Evolutionary conservation across 495 filamentous ascomycete genomes (phyloP).

Genomic region (Pseudoneurospora amorphoporcata): DNA sequence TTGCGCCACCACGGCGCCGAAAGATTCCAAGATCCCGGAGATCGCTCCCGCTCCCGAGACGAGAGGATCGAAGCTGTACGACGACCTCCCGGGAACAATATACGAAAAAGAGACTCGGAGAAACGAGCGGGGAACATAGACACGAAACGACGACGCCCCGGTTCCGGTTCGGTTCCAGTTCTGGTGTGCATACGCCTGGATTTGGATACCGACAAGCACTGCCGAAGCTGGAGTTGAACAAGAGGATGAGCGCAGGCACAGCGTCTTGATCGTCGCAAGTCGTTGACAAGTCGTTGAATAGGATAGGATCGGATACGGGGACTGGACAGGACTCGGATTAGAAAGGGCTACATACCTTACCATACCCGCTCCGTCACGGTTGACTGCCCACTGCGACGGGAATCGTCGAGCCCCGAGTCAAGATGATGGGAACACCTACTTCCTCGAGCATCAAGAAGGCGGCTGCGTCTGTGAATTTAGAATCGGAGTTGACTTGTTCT

Average conservation of each 20-base stretch:
- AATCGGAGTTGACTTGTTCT: constrained; percentile 86
- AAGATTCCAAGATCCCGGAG: not conserved
- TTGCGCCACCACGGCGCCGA: not conserved
- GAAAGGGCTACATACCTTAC: not conserved
- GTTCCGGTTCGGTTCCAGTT: not conserved
- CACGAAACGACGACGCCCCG: not conserved
- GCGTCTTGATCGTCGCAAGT: not conserved
- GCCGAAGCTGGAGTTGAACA: not conserved
- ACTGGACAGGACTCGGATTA: not conserved
- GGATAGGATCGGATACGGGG: not conserved
- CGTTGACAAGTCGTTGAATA: not conserved
- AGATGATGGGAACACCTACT: not conserved
- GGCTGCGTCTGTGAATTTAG: constrained; percentile 46
- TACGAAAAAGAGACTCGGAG: not conserved
- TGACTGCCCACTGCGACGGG: not conserved
- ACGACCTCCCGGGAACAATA: not conserved
- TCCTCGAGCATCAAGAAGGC: not conserved
- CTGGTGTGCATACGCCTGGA: not conserved
- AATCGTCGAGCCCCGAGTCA: not conserved
- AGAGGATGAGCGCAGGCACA: not conserved
- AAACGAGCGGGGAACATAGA: not conserved
- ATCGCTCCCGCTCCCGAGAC: not conserved
- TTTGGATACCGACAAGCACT: not conserved
- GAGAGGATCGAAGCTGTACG: not conserved
- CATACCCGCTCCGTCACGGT: not conserved